Conservation (phyloP, 2,329 filamentous ascomycete genomes). For the Diaporthe sp. region DNA sequence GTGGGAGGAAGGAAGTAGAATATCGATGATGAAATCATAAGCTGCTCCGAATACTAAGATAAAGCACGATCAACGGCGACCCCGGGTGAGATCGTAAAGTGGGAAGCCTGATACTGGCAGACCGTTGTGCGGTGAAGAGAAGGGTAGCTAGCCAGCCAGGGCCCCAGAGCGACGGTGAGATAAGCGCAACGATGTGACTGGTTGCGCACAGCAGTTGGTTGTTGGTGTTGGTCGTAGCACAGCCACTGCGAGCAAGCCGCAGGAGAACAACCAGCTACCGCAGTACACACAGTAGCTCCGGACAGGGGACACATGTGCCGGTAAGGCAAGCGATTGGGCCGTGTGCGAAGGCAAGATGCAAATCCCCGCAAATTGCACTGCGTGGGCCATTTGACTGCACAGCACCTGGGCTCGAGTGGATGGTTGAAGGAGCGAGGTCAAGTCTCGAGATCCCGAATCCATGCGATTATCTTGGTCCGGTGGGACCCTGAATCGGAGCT, state of each 20-base stretch:
- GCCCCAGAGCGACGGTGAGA: conserved; percentile 27
- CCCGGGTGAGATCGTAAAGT: conserved; percentile 29
- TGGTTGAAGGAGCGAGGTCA: not conserved
- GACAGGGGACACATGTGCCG: not conserved
- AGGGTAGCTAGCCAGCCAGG: conserved; percentile 16
- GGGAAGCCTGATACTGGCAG: conserved; percentile 14
- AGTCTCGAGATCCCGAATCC: not conserved
- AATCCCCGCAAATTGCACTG: conserved; percentile 21
- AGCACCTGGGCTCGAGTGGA: not conserved
- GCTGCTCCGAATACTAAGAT: conserved; percentile 20
- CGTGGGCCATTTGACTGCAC: conserved; percentile 2
- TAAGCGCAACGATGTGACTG: conserved; percentile 27
- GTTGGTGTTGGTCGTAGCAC: conserved; percentile 34
- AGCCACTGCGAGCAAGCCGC: conserved; percentile 32
- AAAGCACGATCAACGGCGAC: conserved; percentile 30
- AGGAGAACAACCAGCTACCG: not conserved
- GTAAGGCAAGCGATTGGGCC: conserved; percentile 36
- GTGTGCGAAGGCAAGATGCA: conserved; percentile 31
- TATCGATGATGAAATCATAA: conserved; percentile 37
- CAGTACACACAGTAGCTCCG: conserved; percentile 18
- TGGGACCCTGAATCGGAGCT: conserved; percentile 30
- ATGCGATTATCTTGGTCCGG: not conserved
- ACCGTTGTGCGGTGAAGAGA: not conserved
- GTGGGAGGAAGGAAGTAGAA: conserved; percentile 32
- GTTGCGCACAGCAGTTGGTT: conserved; percentile 15